Conservation (phyloP, 2,329 filamentous ascomycete species). For the Cordyceps cicadae region DNA sequence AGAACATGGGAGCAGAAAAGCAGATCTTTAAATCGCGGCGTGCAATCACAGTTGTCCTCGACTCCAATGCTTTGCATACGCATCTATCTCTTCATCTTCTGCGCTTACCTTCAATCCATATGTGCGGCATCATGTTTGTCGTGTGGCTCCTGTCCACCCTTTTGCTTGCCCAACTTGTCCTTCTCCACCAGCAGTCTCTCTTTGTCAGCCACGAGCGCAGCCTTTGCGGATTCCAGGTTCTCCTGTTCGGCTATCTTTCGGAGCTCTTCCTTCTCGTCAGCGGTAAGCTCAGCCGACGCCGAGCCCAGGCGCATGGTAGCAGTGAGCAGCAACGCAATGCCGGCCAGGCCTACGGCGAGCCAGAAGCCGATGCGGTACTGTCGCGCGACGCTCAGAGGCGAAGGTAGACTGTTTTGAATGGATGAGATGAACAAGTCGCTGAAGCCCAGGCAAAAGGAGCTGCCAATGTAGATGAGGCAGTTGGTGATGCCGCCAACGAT, state of each 20-base stretch:
- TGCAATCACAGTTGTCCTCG: not conserved
- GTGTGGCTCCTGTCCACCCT: not conserved
- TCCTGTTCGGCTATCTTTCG: not conserved
- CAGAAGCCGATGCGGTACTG: conserved; percentile 49
- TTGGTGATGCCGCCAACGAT: conserved; percentile 54
- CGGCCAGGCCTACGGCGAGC: conserved; percentile 44
- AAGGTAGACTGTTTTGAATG: conserved; percentile 20
- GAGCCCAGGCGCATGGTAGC: conserved; percentile 11
- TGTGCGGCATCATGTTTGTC: not conserved
- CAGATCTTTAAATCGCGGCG: not conserved
- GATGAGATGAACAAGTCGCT: conserved; percentile 44
- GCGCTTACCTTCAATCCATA: not conserved
- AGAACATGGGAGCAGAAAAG: not conserved
- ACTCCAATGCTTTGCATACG: not conserved
- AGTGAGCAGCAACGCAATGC: conserved; percentile 35
- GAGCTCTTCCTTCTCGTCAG: conserved; percentile 10
- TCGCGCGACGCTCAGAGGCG: conserved; percentile 26
- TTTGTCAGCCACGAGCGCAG: not conserved
- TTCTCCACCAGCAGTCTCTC: not conserved
- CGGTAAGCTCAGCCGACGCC: conserved; percentile 11
- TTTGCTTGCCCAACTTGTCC: not conserved
- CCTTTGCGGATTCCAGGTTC: not conserved
- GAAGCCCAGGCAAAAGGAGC: conserved; percentile 50
- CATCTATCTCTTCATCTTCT: not conserved
- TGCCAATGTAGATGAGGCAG: conserved; percentile 48